phyloP scores from a whole-genome alignment of 2,329 filamentous ascomycete genomes.

The Paecilomyces sp. region DNA sequence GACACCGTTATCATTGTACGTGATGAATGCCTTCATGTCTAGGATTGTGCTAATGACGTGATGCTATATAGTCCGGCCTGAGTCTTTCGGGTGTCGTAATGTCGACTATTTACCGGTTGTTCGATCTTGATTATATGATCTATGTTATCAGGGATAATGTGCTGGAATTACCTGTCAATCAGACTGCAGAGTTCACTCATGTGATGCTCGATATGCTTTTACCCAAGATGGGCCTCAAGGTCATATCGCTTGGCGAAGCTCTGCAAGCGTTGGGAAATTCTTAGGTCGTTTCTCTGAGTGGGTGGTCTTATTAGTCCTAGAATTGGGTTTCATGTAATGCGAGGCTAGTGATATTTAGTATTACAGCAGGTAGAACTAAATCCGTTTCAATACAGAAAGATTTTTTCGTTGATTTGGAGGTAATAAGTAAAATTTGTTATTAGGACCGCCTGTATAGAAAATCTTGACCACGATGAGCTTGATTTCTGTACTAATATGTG shows the following conservation, averaged over 20 bases:
- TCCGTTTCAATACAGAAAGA: not conserved
- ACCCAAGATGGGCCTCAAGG: constrained; percentile 19
- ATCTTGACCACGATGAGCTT: too few relatives aligned
- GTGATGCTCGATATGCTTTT: constrained; percentile 17
- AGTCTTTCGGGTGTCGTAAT: constrained; percentile 37
- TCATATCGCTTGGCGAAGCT: constrained; percentile 12
- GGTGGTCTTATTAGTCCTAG: not conserved
- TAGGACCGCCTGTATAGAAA: too few relatives aligned
- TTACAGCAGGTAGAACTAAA: not conserved
- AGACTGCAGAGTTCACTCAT: constrained; percentile 9
- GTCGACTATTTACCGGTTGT: constrained; percentile 36
- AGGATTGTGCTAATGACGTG: not conserved
- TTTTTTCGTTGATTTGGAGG: too few relatives aligned
- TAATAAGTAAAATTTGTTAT: too few relatives aligned
- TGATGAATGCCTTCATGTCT: not conserved
- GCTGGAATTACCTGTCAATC: constrained; percentile 19
- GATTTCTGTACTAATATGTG: too few relatives aligned
- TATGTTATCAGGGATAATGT: constrained; percentile 34
- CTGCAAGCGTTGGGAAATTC: constrained; percentile 4
- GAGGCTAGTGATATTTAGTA: not conserved
- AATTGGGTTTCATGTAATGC: not conserved
- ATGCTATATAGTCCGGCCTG: constrained; percentile 27
- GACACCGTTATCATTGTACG: constrained; percentile 34
- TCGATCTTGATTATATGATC: constrained; percentile 38
- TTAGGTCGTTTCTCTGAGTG: constrained; percentile 36